These are phyloP conservation scores for Helianthus tuberosus DNA, from an alignment of 129 eudicot species.

Conservation along the genomic window DNA sequence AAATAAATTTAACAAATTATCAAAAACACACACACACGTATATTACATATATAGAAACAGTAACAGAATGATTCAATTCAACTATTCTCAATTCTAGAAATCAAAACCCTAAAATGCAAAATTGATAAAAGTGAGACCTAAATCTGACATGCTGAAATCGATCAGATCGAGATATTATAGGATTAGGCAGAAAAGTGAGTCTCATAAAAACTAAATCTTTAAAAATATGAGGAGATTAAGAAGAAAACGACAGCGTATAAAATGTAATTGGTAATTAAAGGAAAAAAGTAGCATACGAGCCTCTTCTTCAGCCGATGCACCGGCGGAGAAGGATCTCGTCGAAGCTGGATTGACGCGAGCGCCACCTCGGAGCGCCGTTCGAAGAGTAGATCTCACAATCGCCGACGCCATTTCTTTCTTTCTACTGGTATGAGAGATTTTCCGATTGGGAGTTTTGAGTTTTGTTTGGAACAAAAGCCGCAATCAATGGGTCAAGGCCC, in stretches of 20 bases:
- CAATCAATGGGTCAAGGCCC: background rate
- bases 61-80: background rate
- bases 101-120: conserved; percentile 18
- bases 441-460: conserved; percentile 16
- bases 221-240: background rate
- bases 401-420: conserved; percentile 73
- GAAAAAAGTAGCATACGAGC: conserved; percentile 45
- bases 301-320: conserved; percentile 64
- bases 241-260: background rate
- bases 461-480: background rate
- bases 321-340: conserved; percentile 53
- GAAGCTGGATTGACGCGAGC: conserved; percentile 41
- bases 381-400: conserved; percentile 67
- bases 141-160: conserved; percentile 13
- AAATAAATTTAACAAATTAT: background rate
- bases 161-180: background rate
- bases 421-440: background rate
- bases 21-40: background rate
- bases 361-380: conserved; percentile 68
- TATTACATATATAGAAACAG: background rate
- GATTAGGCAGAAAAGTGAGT: background rate
- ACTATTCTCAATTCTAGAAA: background rate
- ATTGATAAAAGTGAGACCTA: conserved; percentile 21
- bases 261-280: background rate
- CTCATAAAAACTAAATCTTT: conserved; percentile 1